Percentiles rank a stretch among this genome's conserved stretches.
phyloP scores from a whole-genome alignment of 106 monocot species.

The Dioscorea dumetorum region DNA sequence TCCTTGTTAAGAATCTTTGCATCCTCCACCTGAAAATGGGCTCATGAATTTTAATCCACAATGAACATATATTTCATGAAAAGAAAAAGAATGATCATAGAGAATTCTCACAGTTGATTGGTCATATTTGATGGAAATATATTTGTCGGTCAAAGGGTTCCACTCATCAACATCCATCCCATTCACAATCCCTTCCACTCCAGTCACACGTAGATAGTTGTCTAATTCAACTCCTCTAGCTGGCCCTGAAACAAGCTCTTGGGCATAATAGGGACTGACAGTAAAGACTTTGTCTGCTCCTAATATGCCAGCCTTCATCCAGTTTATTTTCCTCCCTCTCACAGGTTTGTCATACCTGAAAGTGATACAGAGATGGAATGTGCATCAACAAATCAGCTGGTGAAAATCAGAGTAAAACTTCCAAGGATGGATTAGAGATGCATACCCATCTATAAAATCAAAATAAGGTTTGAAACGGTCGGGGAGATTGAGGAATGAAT shows the following conservation, averaged over 20 bases:
- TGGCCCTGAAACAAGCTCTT: slow-evolving; percentile 58
- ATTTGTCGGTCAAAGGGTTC: slow-evolving; percentile 78
- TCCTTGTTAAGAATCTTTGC: slow-evolving; percentile 84
- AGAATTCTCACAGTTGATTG: slow-evolving; percentile 52
- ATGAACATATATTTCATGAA: not conserved
- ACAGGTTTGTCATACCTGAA: slow-evolving; percentile 76
- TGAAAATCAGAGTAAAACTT: not conserved
- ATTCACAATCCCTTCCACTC: slow-evolving; percentile 66
- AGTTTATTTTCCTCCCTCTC: slow-evolving; percentile 91
- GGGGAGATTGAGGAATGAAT: slow-evolving; percentile 64
- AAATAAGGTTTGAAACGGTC: slow-evolving; percentile 69
- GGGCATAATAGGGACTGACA: slow-evolving; percentile 80
- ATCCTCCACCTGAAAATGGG: slow-evolving; percentile 49
- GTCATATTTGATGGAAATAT: slow-evolving; percentile 67
- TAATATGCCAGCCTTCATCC: slow-evolving; percentile 85
- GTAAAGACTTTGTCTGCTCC: slow-evolving; percentile 62
- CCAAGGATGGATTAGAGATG: not conserved
- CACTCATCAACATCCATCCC: slow-evolving; percentile 87
- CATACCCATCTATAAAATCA: slow-evolving; percentile 87
- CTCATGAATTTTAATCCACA: not conserved
- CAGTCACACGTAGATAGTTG: slow-evolving; percentile 16
- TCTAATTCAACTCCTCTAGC: slow-evolving; percentile 75
- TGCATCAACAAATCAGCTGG: not conserved
- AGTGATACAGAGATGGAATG: not conserved
- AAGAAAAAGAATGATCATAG: not conserved